These are phyloP conservation scores for Phialemonium atrogriseum DNA, from an alignment of 2,329 filamentous ascomycete species.

Conservation along the genomic window DNA sequence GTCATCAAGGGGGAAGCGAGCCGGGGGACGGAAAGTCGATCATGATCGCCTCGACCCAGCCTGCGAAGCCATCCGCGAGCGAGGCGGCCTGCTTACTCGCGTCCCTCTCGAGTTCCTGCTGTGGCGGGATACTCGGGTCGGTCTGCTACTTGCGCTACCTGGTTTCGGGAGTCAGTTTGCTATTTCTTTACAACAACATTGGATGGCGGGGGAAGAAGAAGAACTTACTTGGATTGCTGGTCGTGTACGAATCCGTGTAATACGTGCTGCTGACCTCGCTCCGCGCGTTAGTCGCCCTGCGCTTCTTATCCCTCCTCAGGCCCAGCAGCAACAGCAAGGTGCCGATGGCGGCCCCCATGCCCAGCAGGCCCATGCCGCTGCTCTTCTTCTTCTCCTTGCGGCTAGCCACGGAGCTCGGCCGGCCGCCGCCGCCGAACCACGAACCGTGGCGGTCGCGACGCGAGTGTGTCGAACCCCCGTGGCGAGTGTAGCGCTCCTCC, in stretches of 20 bases:
- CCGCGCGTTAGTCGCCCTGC: constrained; percentile 29
- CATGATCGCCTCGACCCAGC: too few species aligned
- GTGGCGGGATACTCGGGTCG: background rate
- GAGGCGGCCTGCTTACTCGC: constrained; percentile 1
- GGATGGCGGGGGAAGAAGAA: constrained; percentile 3
- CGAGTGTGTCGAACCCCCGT: constrained; percentile 31
- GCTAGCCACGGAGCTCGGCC: constrained; percentile 30
- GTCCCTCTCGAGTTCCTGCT: constrained; percentile 2
- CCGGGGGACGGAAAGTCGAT: too few species aligned
- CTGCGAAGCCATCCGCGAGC: too few species aligned
- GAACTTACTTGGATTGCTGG: constrained; percentile 44
- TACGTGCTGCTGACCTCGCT: constrained; percentile 42
- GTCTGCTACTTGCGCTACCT: constrained; percentile 1
- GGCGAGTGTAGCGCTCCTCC: constrained; percentile 52
- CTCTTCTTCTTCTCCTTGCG: constrained; percentile 40
- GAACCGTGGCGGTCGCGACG: constrained; percentile 45
- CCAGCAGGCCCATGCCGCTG: constrained; percentile 42
- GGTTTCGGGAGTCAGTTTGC: background rate
- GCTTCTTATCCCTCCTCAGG: constrained; percentile 40
- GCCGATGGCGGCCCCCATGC: constrained; percentile 41
- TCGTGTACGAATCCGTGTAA: constrained; percentile 46
- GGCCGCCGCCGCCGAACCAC: constrained; percentile 47
- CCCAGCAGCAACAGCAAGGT: constrained; percentile 47
- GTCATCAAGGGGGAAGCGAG: too few species aligned
- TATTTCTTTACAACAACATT: background rate